Evolutionary conservation across 768 basidiomycete species (phyloP).

Genomic region (Lyophyllum shimeji): DNA sequence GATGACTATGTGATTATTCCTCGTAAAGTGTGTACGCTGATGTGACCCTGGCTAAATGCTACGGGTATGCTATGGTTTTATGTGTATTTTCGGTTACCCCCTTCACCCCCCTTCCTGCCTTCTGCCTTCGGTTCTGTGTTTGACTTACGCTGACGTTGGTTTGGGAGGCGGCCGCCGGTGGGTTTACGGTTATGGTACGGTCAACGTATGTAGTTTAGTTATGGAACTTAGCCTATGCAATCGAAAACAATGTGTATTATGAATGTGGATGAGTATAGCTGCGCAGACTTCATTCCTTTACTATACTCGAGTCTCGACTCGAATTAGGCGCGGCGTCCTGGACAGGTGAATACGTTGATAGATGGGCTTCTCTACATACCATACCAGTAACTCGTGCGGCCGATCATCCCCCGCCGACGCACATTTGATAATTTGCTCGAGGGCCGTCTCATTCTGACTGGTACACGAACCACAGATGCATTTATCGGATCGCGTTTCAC

Average conservation of each 20-base stretch:
- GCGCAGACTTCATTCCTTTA: too few species aligned
- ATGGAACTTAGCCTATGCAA: slow-evolving; percentile 3
- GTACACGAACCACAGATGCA: too few species aligned
- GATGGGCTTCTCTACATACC: too few species aligned
- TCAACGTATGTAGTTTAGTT: neutral
- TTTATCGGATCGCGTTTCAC: too few species aligned
- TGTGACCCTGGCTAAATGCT: slow-evolving; percentile 3
- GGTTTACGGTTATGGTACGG: neutral
- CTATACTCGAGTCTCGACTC: too few species aligned
- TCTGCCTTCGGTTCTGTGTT: neutral
- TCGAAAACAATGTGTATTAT: slow-evolving; percentile 11
- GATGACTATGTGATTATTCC: slow-evolving; percentile 15
- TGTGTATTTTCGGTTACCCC: slow-evolving; percentile 12
- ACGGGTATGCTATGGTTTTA: slow-evolving; percentile 19
- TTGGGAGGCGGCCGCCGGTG: neutral
- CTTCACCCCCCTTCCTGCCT: neutral
- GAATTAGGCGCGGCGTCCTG: too few species aligned
- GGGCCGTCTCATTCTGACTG: too few species aligned
- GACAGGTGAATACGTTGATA: too few species aligned
- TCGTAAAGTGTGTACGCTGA: slow-evolving; percentile 4
- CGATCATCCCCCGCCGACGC: too few species aligned
- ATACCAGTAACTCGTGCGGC: too few species aligned
- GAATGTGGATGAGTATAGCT: too few species aligned
- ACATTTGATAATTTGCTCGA: too few species aligned
- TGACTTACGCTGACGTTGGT: neutral